Evolutionary conservation across 2,329 filamentous ascomycete genomes (phyloP).

Genomic region (Capronia americana): DNA sequence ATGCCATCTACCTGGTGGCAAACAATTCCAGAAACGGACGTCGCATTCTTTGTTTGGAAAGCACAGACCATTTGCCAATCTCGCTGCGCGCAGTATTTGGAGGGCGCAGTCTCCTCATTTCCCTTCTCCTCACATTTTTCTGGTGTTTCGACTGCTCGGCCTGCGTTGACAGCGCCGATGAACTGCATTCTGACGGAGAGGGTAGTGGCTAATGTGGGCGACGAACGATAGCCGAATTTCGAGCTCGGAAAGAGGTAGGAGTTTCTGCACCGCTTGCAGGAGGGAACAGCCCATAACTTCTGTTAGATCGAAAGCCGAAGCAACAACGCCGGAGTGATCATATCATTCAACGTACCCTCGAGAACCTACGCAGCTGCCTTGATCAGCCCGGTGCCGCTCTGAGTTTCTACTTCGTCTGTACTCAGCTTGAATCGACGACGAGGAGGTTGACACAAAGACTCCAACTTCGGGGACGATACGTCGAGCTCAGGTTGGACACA

Average conservation of each 20-base stretch:
- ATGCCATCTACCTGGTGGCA: no score
- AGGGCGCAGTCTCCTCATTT: background rate
- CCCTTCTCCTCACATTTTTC: background rate
- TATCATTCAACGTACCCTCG: background rate
- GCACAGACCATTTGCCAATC: background rate
- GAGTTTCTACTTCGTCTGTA: no score
- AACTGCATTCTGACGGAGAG: background rate
- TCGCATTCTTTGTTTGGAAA: slow-evolving; percentile 12
- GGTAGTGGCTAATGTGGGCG: background rate
- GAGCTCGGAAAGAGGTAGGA: background rate
- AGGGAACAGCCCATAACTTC: background rate
- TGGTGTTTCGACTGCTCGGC: background rate
- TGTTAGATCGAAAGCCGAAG: background rate
- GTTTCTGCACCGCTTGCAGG: background rate
- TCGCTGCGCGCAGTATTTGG: background rate
- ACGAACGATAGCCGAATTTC: background rate
- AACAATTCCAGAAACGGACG: background rate
- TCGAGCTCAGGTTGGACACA: no score
- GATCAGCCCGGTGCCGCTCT: no score
- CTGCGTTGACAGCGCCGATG: background rate
- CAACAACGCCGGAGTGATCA: background rate
- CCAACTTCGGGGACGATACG: no score
- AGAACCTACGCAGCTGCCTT: no score
- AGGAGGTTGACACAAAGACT: no score
- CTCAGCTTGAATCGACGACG: no score